Percentiles rank a stretch among this genome's conserved stretches.
These are phyloP conservation scores for Candida adriatica DNA, from an alignment of 805 yeast species.

Conservation along the genomic window DNA sequence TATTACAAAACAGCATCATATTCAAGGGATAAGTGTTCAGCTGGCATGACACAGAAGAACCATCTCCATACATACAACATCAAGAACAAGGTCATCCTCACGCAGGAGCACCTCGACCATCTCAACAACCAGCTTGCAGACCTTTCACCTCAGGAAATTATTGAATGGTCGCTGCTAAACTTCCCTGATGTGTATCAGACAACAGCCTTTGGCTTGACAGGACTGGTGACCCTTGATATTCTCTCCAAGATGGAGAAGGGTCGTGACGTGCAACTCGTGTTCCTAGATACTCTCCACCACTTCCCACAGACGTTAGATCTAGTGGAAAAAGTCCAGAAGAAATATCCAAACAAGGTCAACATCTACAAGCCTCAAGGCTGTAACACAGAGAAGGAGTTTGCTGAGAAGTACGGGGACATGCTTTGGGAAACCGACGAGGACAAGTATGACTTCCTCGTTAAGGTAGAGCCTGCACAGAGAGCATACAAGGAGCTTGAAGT, in stretches of 20 bases:
- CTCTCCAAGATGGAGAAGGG: constrained; percentile 42
- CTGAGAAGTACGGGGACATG: constrained; percentile 58
- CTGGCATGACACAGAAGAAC: no score
- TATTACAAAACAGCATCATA: no score
- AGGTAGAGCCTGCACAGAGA: constrained; percentile 87
- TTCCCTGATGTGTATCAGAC: constrained; percentile 83
- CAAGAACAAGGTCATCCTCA: constrained; percentile 29
- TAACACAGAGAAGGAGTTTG: constrained; percentile 55
- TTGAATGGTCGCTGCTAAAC: constrained; percentile 78
- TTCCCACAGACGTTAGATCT: constrained; percentile 89
- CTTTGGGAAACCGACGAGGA: constrained; percentile 82
- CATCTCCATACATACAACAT: constrained; percentile 17
- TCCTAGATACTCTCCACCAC: constrained; percentile 86
- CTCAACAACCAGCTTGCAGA: constrained; percentile 56
- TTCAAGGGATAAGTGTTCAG: no score
- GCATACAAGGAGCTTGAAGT: constrained; percentile 71
- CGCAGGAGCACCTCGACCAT: constrained; percentile 53
- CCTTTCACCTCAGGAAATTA: constrained; percentile 58
- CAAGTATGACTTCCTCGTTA: constrained; percentile 76
- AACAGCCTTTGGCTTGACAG: constrained; percentile 93
- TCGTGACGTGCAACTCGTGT: constrained; percentile 63
- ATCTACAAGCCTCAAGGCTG: constrained; percentile 61
- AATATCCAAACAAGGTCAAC: constrained; percentile 56
- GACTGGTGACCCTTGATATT: constrained; percentile 83
- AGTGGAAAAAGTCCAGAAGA: constrained; percentile 47